Evolutionary conservation across 2,329 filamentous ascomycete species (phyloP), one percentile per base, ranked within the genome.

Genomic region (Trichoderma citrinoviride): DNA sequence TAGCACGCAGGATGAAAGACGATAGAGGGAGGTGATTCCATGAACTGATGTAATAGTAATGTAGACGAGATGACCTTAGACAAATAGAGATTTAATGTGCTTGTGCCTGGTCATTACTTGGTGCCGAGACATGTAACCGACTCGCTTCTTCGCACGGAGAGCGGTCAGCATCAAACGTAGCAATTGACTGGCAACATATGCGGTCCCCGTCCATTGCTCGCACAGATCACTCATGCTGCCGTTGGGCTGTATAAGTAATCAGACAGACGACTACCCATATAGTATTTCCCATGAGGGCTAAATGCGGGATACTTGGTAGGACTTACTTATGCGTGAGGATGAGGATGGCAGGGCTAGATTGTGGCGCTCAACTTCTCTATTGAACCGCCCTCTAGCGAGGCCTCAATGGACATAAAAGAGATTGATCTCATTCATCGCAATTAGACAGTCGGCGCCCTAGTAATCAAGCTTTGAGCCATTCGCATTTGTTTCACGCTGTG

Each of bases 341-440:
- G 53, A n/a, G 17, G 5, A 44, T 25, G 40, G 33, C 10, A 33
- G n/a, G 54, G 41, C 41, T 46, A 33, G 40, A 4, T 10, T 12
- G 43, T 58, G 55, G 55, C 55, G 55, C 33, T 37, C 43, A 58
- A 58, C 43, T 23, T 21, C 47, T 10, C 41, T 57, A 58, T 50
- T 60, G 29, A 37, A 8, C 25, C 5, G 21, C 17, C 29, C 23
- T 41, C 3, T 27, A 19, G 43, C 17, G 23, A 40, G 17, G 17
- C 27, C 27, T 60, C 10, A 37, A 58, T 29, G 14, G 21, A 23
- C 2, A 7, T 33, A 33, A 14, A 29, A 49, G 43, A 47, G 52
- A 25, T 23, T 58, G 43, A 47, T 49, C 44, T 49, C 29, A 27
- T 40, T 25, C 33, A 40, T 17, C 27, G 33, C 19, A 21, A 19